Base-by-base conservation (phyloP, 805 yeast species). In the Spencermartinsiella europaea region DNA sequence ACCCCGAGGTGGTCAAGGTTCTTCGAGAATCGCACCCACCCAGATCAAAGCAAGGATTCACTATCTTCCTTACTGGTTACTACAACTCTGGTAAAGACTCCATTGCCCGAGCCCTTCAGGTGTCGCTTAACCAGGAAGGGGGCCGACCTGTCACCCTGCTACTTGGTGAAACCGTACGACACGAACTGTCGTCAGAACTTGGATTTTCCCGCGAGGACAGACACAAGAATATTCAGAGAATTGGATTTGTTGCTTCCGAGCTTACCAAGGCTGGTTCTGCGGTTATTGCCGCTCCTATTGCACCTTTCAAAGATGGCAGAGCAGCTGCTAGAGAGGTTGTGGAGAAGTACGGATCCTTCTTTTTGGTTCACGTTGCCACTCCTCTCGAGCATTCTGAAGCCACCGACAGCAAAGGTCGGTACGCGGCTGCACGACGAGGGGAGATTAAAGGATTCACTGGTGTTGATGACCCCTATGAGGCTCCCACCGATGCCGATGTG, bases 11-110 rank as follows among this genome's bases (percentile, higher is more conserved):
- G 44, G 98, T 91, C 50, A 77, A 78, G 65, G 89, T 91, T 50
- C 76, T 90, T 59, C 83, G 98, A 65, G 91, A 87, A 59, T 79
- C 90, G 39, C 90, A 90, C 66, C 97, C 97, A 47, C 96, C 98
- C 53, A 81, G 97, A 69, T 79, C 75, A 49, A 66, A 75, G 49
- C 98, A 91, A 71, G 98, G 98, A 31, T 91, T 90, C 67, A 85
- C 87, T 5, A 70, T 89, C 44, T 75, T 81, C 51, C 70, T 88
- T 44, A 73, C 81, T 27, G 80, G 85, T 34, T 68, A 73, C 54
- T 74, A 80, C 56, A 73, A 75, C 57, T 73, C 82, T 25, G 82
- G 85, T 46, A 73, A 75, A 41, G 78, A 74, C 50, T 80, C 83
- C 42, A 71, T 90, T 54, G 79, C 93, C 5, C 80, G 81, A 58